These are phyloP conservation scores for Albifimbria verrucaria DNA, from an alignment of 2,329 filamentous ascomycete genomes.

Conservation along the genomic window DNA sequence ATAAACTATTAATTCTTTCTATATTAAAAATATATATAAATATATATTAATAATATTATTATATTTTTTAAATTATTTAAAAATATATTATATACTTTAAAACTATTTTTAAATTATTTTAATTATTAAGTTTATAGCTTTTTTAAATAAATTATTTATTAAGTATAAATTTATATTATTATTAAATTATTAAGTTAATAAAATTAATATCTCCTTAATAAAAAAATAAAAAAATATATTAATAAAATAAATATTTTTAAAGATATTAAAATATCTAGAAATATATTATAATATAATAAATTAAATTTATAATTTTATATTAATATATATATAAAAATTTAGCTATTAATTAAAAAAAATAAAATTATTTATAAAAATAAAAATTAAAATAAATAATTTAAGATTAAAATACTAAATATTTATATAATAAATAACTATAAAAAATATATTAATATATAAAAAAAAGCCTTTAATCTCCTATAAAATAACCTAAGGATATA, in stretches of 20 bases:
- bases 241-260: not conserved
- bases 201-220: not conserved
- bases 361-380: not conserved
- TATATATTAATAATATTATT: too few species aligned
- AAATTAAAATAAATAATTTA: not conserved
- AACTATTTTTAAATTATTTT: not conserved
- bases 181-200: not conserved
- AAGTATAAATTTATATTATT: not conserved
- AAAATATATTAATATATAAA: slow-evolving; percentile 3
- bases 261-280: not conserved
- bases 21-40: not conserved
- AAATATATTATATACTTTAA: not conserved
- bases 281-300: not conserved
- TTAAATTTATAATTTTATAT: not conserved
- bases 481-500: slow-evolving; percentile 4
- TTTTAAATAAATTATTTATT: not conserved
- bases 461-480: slow-evolving; percentile 4
- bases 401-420: slow-evolving; percentile 3
- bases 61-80: not conserved
- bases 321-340: not conserved
- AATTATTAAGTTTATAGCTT: not conserved
- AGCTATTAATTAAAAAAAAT: not conserved
- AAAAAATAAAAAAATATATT: not conserved
- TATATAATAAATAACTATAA: slow-evolving; percentile 5
- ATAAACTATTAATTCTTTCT: not conserved